Base-by-base conservation (phyloP, 306 rosid genomes). In the Delonix regia region DNA sequence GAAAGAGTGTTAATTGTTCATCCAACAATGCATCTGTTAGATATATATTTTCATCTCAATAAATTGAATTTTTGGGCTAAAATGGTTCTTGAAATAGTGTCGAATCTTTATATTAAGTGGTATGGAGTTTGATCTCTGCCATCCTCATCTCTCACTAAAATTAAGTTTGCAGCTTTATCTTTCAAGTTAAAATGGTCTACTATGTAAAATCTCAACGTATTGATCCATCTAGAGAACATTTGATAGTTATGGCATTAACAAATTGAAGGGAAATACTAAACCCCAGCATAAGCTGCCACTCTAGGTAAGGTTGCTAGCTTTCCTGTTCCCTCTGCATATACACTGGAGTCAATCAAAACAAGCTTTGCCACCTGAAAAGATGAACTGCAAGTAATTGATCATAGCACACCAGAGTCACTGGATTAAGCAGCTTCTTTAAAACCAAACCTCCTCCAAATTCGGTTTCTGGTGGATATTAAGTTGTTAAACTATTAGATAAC, bases 261-360 rank as follows among this genome's bases (percentile, higher is more conserved):
- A 66, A 56, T 28, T 30, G 24, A 60, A 70, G 57, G 61, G 76
- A 64, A 34, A 84, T 57, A 76, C 92, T 83, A 77, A 77, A 90
- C 97, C 70, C 92, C 94, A 11, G 90, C 89, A 81, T 89, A 89
- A 10, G 96, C 94, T 75, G 68, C 69, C 24, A 49, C 52, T 82
- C 80, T 89, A 11, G 96, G 96, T 66, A 89, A 56, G 67, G 77
- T 84, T 76, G 96, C 91, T 52, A 87, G 78, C 77, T 80, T 83
- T 82, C 89, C 92, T 0, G 85, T 86, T 75, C 91, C 96, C 88
- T 93, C 94, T 30, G 92, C 80, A 83, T 90, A 90, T 62, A 89
- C 96, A 82, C 97, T 89, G 65, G 97, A 92, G 78, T 86, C 97
- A 72, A 92, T 85, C 86, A 92, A 86, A 78, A 92, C 87, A 60